Conservation (phyloP, 148 eudicot species). For the Vaccinium myrtillus region DNA sequence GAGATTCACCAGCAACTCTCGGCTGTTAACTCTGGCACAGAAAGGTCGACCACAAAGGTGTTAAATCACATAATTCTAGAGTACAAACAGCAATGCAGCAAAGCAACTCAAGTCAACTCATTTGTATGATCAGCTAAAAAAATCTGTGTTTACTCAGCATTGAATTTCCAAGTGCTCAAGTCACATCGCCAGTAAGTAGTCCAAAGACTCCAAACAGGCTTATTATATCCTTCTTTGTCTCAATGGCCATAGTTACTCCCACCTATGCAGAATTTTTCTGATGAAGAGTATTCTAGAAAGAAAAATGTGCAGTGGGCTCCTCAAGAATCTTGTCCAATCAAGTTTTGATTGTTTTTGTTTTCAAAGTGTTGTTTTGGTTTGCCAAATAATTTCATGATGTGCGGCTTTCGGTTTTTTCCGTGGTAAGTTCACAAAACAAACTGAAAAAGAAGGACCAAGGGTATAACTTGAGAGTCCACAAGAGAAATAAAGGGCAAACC, state of each 20-base stretch:
- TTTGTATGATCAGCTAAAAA: neutral
- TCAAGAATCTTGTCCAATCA: slow-evolving; percentile 10
- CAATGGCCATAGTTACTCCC: neutral
- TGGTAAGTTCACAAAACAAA: neutral
- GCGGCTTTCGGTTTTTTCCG: neutral
- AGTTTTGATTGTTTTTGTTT: neutral
- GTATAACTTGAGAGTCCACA: slow-evolving; percentile 4
- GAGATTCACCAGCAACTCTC: neutral
- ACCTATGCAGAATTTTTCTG: neutral
- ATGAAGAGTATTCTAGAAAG: neutral
- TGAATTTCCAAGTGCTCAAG: neutral
- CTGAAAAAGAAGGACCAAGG: neutral
- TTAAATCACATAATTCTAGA: neutral
- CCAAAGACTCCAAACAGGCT: neutral
- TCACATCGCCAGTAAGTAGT: neutral
- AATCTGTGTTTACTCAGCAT: neutral
- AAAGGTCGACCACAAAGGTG: neutral
- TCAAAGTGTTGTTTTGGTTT: neutral
- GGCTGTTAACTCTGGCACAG: neutral
- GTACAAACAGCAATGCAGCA: neutral
- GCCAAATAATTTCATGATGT: neutral
- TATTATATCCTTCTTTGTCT: neutral
- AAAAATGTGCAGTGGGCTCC: neutral
- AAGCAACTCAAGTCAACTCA: neutral
- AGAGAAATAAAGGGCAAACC: neutral